Evolutionary conservation across 1,284 basidiomycete species (phyloP).

Genomic region (Rhodotorula sp.): DNA sequence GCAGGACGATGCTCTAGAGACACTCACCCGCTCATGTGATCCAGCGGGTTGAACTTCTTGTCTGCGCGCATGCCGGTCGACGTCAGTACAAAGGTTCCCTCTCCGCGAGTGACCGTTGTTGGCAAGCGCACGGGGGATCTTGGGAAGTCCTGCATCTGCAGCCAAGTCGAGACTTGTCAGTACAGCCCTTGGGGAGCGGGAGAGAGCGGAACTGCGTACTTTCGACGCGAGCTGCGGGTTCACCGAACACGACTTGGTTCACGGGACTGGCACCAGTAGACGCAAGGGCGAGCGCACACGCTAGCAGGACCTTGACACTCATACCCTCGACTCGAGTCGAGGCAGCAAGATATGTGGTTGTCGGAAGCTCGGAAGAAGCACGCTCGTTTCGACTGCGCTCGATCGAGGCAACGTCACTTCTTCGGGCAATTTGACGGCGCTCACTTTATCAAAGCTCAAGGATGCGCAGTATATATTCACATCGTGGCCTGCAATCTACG

Average conservation of each 20-base stretch:
- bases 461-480: too few relatives aligned
- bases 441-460: too few relatives aligned
- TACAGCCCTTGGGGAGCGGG: not conserved
- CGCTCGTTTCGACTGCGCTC: not conserved
- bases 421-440: too few relatives aligned
- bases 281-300: not conserved
- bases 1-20: not conserved
- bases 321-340: not conserved
- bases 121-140: slow-evolving; percentile 31
- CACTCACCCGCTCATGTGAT: slow-evolving; percentile 24
- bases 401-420: too few relatives aligned
- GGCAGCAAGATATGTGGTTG: not conserved
- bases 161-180: too few relatives aligned
- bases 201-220: not conserved
- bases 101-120: too few relatives aligned
- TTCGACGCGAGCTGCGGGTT: not conserved
- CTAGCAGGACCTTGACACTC: not conserved
- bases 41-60: slow-evolving; percentile 25
- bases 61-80: not conserved
- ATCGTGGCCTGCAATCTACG: too few relatives aligned
- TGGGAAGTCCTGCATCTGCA: slow-evolving; percentile 4
- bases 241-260: slow-evolving; percentile 4
- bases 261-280: not conserved
- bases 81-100: not conserved
- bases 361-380: too few relatives aligned